Evolutionary conservation across 108 stramenopile genomes (phyloP).

Genomic region (Skeletonema grethae): DNA sequence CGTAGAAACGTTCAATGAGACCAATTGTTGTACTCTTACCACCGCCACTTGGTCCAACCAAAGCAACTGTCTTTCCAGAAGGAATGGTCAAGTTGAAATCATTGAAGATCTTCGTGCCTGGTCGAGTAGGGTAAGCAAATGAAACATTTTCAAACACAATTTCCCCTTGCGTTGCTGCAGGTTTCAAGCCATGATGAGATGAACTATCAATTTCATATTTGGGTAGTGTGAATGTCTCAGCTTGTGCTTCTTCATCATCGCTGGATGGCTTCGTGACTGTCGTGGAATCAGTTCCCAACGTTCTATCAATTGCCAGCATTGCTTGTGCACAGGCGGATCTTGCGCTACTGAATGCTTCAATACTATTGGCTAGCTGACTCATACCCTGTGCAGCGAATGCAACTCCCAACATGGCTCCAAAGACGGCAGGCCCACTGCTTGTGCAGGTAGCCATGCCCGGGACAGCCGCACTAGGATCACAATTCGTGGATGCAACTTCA

Average conservation of each 20-base stretch:
- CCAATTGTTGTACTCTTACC: conserved; percentile 80
- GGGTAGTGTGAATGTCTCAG: conserved; percentile 27
- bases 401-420: conserved; percentile 76
- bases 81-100: conserved; percentile 61
- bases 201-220: conserved; percentile 68
- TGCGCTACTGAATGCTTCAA: conserved; percentile 69
- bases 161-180: conserved; percentile 49
- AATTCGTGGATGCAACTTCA: conserved; percentile 56
- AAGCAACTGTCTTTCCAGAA: conserved; percentile 56
- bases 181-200: conserved; percentile 58
- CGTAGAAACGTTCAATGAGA: conserved; percentile 93
- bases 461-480: conserved; percentile 66
- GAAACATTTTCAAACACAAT: conserved; percentile 69
- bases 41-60: conserved; percentile 77
- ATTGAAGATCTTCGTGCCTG: conserved; percentile 62
- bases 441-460: conserved; percentile 43
- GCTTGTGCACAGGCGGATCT: conserved; percentile 60
- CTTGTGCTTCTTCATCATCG: conserved; percentile 20
- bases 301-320: conserved; percentile 60
- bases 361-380: conserved; percentile 58
- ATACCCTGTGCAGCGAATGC: conserved; percentile 74
- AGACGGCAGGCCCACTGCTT: conserved; percentile 57
- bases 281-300: conserved; percentile 40
- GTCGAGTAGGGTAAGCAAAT: conserved; percentile 87
- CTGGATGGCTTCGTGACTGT: conserved; percentile 33